Evolutionary conservation across 2,329 filamentous ascomycete genomes (phyloP).

Genomic region (Neofusicoccum kwambonambiense): DNA sequence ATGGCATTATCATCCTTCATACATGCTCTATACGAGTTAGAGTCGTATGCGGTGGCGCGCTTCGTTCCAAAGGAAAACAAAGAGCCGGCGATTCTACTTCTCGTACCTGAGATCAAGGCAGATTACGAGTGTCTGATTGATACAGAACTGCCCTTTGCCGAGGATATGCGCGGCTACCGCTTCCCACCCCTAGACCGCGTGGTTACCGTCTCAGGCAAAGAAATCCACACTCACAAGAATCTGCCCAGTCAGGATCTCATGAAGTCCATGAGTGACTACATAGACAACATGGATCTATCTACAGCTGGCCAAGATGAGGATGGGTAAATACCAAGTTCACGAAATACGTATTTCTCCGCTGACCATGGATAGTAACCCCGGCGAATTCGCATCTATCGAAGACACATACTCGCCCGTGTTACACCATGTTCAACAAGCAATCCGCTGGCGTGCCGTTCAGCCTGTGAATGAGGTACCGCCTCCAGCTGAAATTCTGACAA

Average conservation of each 20-base stretch:
- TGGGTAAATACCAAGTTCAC: constrained; percentile 37
- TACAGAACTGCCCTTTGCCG: constrained; percentile 85
- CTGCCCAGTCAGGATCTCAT: constrained; percentile 73
- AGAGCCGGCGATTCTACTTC: constrained; percentile 71
- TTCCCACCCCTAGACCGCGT: constrained; percentile 89
- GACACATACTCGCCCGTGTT: constrained; percentile 81
- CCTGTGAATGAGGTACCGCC: constrained; percentile 64
- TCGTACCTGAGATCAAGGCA: constrained; percentile 76
- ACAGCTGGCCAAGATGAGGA: constrained; percentile 70
- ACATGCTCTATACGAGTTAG: constrained; percentile 79
- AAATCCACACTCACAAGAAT: constrained; percentile 77
- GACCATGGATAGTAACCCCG: constrained; percentile 42
- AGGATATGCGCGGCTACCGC: constrained; percentile 85
- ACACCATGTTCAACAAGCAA: constrained; percentile 85
- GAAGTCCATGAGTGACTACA: constrained; percentile 83
- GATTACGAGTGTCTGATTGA: constrained; percentile 86
- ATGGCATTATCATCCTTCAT: constrained; percentile 87
- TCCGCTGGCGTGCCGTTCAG: constrained; percentile 77
- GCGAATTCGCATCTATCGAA: constrained; percentile 70
- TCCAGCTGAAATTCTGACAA: constrained; percentile 63
- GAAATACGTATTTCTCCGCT: constrained; percentile 12
- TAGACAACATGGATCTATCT: constrained; percentile 89
- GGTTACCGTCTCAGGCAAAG: constrained; percentile 79
- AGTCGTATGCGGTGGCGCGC: constrained; percentile 82
- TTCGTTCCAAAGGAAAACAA: constrained; percentile 82